Conservation (phyloP, 2,329 filamentous ascomycete genomes). For the Diaporthe destruens region DNA sequence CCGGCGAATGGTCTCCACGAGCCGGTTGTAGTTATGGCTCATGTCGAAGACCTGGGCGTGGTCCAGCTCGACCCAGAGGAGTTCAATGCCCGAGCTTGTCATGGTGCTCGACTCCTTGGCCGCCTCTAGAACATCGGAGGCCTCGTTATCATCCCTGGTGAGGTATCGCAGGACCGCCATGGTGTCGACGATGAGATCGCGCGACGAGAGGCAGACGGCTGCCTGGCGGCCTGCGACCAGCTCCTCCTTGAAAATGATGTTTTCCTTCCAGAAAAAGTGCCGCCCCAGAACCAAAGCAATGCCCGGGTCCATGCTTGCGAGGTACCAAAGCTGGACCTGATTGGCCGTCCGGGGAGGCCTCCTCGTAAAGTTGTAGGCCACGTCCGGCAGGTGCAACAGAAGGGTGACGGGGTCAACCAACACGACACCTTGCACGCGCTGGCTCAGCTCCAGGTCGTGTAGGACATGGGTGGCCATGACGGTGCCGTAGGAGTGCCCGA, state of each 20-base stretch:
- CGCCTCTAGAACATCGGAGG: slow-evolving; percentile 37
- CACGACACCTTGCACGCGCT: slow-evolving; percentile 63
- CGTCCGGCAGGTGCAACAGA: slow-evolving; percentile 75
- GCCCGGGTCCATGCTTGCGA: slow-evolving; percentile 75
- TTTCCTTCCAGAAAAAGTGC: slow-evolving; percentile 80
- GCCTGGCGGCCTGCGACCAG: slow-evolving; percentile 58
- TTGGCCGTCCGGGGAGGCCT: slow-evolving; percentile 68
- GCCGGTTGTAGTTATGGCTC: slow-evolving; percentile 20
- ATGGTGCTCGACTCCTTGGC: slow-evolving; percentile 49
- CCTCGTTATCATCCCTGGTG: slow-evolving; percentile 48
- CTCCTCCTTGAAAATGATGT: slow-evolving; percentile 78
- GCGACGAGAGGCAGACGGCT: slow-evolving; percentile 69
- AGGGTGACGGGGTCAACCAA: slow-evolving; percentile 74
- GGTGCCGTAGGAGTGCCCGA: slow-evolving; percentile 74
- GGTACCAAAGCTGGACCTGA: slow-evolving; percentile 79
- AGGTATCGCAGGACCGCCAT: slow-evolving; percentile 70
- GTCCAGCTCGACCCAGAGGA: slow-evolving; percentile 73
- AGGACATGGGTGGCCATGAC: slow-evolving; percentile 74
- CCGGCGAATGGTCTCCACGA: slow-evolving; percentile 35
- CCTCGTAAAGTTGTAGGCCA: slow-evolving; percentile 78
- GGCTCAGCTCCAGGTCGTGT: slow-evolving; percentile 58
- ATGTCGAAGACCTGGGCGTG: slow-evolving; percentile 73
- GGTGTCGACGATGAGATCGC: slow-evolving; percentile 75
- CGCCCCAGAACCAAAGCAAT: slow-evolving; percentile 71
- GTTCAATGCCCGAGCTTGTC: slow-evolving; percentile 60